Conservation (phyloP, 805 yeast species). For the Lipomyces spencermartinsiae region DNA sequence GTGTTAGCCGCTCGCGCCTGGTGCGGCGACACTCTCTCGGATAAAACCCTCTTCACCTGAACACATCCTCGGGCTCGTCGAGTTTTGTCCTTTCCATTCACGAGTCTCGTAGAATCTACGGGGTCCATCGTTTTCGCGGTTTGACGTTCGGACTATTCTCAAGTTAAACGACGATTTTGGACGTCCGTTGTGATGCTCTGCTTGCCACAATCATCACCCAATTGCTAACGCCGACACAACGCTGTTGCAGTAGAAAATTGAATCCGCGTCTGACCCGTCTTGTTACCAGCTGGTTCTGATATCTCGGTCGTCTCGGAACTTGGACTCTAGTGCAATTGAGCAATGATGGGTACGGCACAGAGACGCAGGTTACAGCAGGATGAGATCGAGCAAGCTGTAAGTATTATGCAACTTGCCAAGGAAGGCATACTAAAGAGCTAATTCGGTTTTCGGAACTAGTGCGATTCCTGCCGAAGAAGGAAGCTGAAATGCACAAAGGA, state of each 20-base stretch:
- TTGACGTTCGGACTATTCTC: not conserved
- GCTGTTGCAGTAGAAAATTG: not conserved
- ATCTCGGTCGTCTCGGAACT: not conserved
- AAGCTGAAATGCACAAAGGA: slow-evolving; percentile 83
- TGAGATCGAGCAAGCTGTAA: slow-evolving; percentile 45
- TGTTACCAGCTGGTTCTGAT: not conserved
- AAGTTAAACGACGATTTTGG: not conserved
- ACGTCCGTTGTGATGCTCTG: not conserved
- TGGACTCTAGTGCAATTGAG: not conserved
- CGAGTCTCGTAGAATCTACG: not conserved
- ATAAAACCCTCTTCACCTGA: not conserved
- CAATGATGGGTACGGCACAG: slow-evolving; percentile 26
- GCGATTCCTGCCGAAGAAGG: slow-evolving; percentile 83
- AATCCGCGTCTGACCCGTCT: not conserved
- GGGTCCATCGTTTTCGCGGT: not conserved
- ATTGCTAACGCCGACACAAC: too few species aligned
- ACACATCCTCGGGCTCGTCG: not conserved
- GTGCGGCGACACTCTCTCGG: not conserved
- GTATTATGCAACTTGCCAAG: slow-evolving; percentile 18
- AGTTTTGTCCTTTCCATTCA: not conserved
- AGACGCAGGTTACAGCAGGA: slow-evolving; percentile 33
- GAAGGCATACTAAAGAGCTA: not conserved
- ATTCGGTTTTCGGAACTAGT: slow-evolving; percentile 44
- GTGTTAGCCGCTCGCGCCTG: not conserved
- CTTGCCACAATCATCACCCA: not conserved